A percentile compares a stretch with the other conserved stretches of the same genome.
Evolutionary conservation across 2,329 filamentous ascomycete genomes (phyloP).

Genomic region (Chaetomiaceae sp.): DNA sequence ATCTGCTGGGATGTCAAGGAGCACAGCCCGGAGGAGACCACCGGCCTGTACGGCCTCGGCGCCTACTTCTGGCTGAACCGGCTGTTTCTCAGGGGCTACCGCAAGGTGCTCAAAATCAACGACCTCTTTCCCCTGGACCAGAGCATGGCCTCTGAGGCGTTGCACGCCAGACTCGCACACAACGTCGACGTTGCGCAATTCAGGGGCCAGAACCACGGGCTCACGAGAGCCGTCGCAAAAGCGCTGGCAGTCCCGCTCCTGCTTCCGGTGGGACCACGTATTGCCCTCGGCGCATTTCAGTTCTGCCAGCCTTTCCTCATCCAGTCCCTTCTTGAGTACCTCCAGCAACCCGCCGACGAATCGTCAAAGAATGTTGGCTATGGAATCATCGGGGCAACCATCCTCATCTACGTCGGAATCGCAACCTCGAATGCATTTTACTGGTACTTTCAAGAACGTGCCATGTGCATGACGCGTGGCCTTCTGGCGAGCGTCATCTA

Average conservation of each 20-base stretch:
- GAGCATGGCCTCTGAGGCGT: constrained; percentile 22
- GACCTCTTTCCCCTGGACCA: constrained; percentile 32
- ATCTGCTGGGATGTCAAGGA: constrained; percentile 33
- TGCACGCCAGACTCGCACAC: constrained; percentile 14
- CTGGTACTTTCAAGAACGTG: constrained; percentile 31
- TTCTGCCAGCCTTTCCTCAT: constrained; percentile 44
- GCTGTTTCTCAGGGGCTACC: constrained; percentile 32
- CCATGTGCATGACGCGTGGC: constrained; percentile 30
- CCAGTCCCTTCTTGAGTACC: constrained; percentile 34
- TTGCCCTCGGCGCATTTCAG: constrained; percentile 38
- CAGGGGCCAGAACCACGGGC: constrained; percentile 24
- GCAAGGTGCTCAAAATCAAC: constrained; percentile 30
- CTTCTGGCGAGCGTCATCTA: constrained; percentile 32
- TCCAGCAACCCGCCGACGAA: constrained; percentile 27
- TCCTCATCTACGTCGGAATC: constrained; percentile 33
- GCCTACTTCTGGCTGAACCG: constrained; percentile 33
- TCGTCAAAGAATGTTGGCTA: constrained; percentile 29
- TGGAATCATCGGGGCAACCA: constrained; percentile 33
- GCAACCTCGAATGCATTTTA: constrained; percentile 34
- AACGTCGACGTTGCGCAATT: constrained; percentile 18
- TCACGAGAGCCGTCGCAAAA: constrained; percentile 29
- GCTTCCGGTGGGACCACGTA: constrained; percentile 35
- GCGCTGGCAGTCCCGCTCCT: constrained; percentile 34
- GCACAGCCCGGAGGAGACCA: constrained; percentile 37
- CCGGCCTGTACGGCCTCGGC: constrained; percentile 30